phyloP scores from a whole-genome alignment of 805 yeast genomes.

The Cyberlindnera euphorbiae region DNA sequence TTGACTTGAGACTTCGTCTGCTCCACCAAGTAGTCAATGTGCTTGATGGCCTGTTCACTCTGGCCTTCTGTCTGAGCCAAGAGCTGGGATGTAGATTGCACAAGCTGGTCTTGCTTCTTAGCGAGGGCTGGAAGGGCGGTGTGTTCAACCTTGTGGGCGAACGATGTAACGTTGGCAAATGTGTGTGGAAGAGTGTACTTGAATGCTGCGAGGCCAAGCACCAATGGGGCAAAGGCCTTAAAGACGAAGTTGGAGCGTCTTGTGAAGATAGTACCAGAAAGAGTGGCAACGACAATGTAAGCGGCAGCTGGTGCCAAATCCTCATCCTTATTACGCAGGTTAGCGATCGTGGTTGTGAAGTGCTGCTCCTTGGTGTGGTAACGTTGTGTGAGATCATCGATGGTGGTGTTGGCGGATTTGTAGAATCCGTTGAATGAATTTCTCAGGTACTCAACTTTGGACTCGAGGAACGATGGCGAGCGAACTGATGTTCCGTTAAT shows the following conservation, averaged over 20 bases:
- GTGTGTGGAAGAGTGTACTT: conserved; percentile 70
- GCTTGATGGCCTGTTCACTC: conserved; percentile 25
- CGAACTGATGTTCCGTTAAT: conserved; percentile 56
- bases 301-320: conserved; percentile 66
- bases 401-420: conserved; percentile 29
- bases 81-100: conserved; percentile 40
- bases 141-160: conserved; percentile 58
- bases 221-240: conserved; percentile 51
- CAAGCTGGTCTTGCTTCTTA: conserved; percentile 49
- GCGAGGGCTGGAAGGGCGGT: conserved; percentile 60
- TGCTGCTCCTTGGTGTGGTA: conserved; percentile 58
- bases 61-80: conserved; percentile 36
- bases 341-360: conserved; percentile 57
- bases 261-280: conserved; percentile 69
- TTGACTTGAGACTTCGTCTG: conserved; percentile 30
- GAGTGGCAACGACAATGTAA: conserved; percentile 62
- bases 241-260: conserved; percentile 59
- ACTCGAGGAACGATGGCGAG: conserved; percentile 45
- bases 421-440: conserved; percentile 26
- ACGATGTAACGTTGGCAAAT: conserved; percentile 51
- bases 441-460: conserved; percentile 45
- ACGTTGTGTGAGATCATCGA: conserved; percentile 43
- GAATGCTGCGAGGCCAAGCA: conserved; percentile 61
- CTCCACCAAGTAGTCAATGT: conserved; percentile 24
- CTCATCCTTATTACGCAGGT: conserved; percentile 60